Conservation (phyloP, 2,329 filamentous ascomycete species). For the Aspergillus sp. region DNA sequence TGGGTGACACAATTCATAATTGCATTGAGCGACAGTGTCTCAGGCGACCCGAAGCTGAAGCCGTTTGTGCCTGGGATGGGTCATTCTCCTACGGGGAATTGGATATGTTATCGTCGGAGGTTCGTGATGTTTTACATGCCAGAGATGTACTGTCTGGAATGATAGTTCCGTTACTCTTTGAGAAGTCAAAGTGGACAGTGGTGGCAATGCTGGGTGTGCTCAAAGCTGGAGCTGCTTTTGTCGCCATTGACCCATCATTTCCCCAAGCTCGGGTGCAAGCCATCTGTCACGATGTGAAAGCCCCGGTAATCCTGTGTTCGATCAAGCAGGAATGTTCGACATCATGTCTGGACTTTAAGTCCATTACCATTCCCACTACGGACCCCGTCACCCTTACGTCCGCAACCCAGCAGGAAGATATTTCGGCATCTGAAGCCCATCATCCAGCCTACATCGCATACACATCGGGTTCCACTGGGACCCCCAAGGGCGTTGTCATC, state of each 20-base stretch:
- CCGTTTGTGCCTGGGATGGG: neutral
- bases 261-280: slow-evolving; percentile 37
- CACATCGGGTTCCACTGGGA: slow-evolving; percentile 19
- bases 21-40: too few relatives aligned
- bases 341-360: too few relatives aligned
- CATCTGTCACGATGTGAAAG: slow-evolving; percentile 20
- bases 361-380: neutral
- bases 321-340: neutral
- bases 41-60: neutral
- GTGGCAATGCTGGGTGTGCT: slow-evolving; percentile 24
- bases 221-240: slow-evolving; percentile 28
- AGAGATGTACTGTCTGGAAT: neutral
- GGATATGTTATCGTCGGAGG: neutral
- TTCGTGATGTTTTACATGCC: neutral
- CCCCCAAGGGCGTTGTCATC: slow-evolving; percentile 12
- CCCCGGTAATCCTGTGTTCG: slow-evolving; percentile 19
- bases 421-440: neutral
- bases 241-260: slow-evolving; percentile 31
- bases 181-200: slow-evolving; percentile 9
- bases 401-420: neutral
- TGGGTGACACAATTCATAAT: too few relatives aligned
- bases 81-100: neutral
- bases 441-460: slow-evolving; percentile 9
- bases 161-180: neutral
- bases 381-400: neutral